A percentile compares a stretch with the other conserved stretches of the same genome.
Conservation (phyloP, 2,329 filamentous ascomycete genomes). For the Sporothrix curviconia region DNA sequence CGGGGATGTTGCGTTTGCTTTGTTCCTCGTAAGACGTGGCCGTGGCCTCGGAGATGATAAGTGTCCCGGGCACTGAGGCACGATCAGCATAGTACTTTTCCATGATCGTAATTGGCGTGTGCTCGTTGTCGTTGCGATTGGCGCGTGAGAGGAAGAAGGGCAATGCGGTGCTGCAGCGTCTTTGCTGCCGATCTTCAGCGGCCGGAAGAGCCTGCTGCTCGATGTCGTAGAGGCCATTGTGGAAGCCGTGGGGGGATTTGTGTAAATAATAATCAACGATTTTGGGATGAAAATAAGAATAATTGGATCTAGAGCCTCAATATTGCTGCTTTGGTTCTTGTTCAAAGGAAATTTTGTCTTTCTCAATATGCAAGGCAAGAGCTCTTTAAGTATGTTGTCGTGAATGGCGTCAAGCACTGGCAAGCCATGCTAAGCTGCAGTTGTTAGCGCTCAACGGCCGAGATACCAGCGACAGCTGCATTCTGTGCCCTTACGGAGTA, state of each 20-base stretch:
- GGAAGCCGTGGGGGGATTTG: neutral
- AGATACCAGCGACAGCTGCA: too few species aligned
- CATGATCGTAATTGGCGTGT: conserved; percentile 25
- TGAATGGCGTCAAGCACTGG: too few species aligned
- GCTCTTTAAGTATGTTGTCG: too few species aligned
- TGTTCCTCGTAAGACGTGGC: conserved; percentile 31
- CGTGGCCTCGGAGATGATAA: conserved; percentile 43
- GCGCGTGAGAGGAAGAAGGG: conserved; percentile 48
- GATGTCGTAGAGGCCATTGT: neutral
- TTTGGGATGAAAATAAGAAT: too few species aligned
- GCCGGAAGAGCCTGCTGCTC: conserved; percentile 14
- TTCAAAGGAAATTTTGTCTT: too few species aligned
- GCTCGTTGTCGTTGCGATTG: conserved; percentile 37
- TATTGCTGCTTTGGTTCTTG: too few species aligned
- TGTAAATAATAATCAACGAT: too few species aligned
- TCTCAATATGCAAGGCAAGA: too few species aligned
- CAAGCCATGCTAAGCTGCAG: too few species aligned
- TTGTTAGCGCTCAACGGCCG: too few species aligned
- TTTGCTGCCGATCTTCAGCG: conserved; percentile 35
- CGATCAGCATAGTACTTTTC: conserved; percentile 39
- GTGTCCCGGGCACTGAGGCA: conserved; percentile 33
- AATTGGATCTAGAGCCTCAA: too few species aligned
- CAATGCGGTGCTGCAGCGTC: conserved; percentile 43
- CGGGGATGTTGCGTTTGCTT: conserved; percentile 44
- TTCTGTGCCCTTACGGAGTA: too few species aligned